Percentiles rank a stretch among this genome's conserved stretches.
phyloP scores from a whole-genome alignment of 495 filamentous ascomycete genomes.

The Penicillium antarcticum region DNA sequence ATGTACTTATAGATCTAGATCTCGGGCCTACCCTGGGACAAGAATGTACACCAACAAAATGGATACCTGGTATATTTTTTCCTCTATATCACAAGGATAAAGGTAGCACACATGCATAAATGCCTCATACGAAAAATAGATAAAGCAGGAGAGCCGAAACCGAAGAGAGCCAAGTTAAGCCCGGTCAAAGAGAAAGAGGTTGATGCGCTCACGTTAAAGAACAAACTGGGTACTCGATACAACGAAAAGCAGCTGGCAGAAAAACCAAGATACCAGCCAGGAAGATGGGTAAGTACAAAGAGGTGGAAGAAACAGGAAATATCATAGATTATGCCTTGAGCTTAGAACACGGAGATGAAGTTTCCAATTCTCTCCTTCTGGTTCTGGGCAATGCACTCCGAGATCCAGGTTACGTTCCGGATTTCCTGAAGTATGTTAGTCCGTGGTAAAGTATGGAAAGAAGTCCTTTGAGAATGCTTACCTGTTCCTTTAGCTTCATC shows the following conservation, averaged over 20 bases:
- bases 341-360: constrained; percentile 93
- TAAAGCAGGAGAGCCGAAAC: constrained; percentile 21
- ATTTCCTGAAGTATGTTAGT: constrained; percentile 72
- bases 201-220: constrained; percentile 35
- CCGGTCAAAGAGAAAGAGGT: constrained; percentile 12
- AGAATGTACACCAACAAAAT: constrained; percentile 1
- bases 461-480: constrained; percentile 39
- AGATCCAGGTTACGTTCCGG: constrained; percentile 98
- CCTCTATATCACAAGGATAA: constrained; percentile 31
- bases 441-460: not conserved
- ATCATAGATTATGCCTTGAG: constrained; percentile 8
- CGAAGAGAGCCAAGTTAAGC: constrained; percentile 11
- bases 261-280: constrained; percentile 17
- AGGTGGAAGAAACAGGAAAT: constrained; percentile 4
- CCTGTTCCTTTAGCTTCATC: constrained; percentile 97
- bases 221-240: constrained; percentile 28
- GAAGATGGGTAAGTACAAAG: constrained; percentile 18
- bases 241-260: constrained; percentile 16
- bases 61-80: constrained; percentile 14
- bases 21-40: too few species aligned
- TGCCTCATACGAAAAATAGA: constrained; percentile 21
- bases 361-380: constrained; percentile 98
- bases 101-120: constrained; percentile 23
- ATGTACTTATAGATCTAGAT: too few species aligned
- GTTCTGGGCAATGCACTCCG: constrained; percentile 99